These are phyloP conservation scores for Lindgomyces ingoldianus DNA, from an alignment of 495 filamentous ascomycete genomes.

Conservation along the genomic window DNA sequence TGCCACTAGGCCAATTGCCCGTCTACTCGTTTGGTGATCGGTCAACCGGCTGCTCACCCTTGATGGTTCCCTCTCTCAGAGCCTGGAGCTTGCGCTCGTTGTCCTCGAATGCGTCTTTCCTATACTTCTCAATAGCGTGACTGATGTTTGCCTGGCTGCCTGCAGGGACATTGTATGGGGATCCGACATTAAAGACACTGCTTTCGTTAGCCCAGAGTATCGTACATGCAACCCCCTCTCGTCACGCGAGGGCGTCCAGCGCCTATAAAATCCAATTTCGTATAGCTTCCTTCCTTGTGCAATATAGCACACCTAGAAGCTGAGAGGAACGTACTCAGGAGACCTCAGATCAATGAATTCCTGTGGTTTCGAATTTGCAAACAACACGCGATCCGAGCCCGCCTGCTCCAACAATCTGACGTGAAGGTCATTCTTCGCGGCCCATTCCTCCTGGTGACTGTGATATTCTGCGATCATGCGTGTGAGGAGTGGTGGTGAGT, in stretches of 20 bases:
- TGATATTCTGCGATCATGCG: conserved; percentile 57
- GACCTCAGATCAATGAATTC: conserved; percentile 58
- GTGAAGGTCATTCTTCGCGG: conserved; percentile 63
- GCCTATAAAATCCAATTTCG: too few species aligned
- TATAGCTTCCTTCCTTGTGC: too few species aligned
- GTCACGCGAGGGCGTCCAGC: too few species aligned
- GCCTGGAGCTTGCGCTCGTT: conserved; percentile 50
- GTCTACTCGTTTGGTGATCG: not conserved
- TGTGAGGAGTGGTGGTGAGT: conserved; percentile 57
- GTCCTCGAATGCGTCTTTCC: conserved; percentile 57
- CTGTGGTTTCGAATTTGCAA: conserved; percentile 55
- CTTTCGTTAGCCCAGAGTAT: conserved; percentile 3
- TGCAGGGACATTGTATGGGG: conserved; percentile 64
- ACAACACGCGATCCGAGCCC: conserved; percentile 66
- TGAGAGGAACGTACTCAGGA: conserved; percentile 72
- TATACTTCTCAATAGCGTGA: conserved; percentile 63
- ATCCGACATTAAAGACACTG: conserved; percentile 62
- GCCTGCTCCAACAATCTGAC: conserved; percentile 68
- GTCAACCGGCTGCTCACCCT: conserved; percentile 34
- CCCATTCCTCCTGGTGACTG: conserved; percentile 53
- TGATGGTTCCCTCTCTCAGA: conserved; percentile 38
- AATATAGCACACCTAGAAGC: too few species aligned
- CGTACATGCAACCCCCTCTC: not conserved
- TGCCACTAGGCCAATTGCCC: not conserved
- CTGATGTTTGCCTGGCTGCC: conserved; percentile 63